Base-by-base conservation (phyloP, 2,329 filamentous ascomycete species). In the Aspergillus texensis region DNA sequence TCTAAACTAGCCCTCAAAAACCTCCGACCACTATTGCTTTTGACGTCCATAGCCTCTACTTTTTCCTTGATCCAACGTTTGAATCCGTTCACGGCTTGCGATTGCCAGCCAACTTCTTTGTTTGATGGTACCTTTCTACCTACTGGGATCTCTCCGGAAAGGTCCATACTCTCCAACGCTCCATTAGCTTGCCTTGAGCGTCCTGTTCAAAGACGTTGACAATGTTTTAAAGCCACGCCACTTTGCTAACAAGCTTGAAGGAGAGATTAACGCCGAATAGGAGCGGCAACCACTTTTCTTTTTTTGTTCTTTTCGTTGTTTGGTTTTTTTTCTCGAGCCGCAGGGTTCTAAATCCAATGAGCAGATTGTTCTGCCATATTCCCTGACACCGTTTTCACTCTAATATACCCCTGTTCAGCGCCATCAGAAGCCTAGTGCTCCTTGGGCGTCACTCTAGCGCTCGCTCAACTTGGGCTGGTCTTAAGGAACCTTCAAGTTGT, bases 391-490 rank as follows among this genome's bases (percentile, higher is more conserved):
- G 58, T 62, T 68, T 65, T 59, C 63, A 64, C 66, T 61, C 61
- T 62, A 61, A 62, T 54, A 68, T 57, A 50, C 67, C 69, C 62
- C 56, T 66, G 62, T 54, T 63, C 53, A 52, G 50, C 46, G 57
- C 55, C 62, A 61, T 65, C 55, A 41, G 36, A 62, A 62, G 55
- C 26, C 63, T 64, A 68, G 62, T 61, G 48, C 45, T 65, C 30
- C 54, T 64, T 68, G 62, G 66, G 64, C 64, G 67, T 70, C 62
- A 64, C 62, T 67, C 64, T 61, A 64, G 69, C 69, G 69, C 70
- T 65, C 67, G 65, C 58, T 72, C 62, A 65, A 59, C 53, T 62
- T 59, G 41, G 65, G 57, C 66, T 67, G 67, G 65, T 69, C 61
- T 69, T 65, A 64, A 71, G 65, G 58, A 64, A 69, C 62, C 69